A percentile compares a stretch with the other conserved stretches of the same genome.
Conservation (phyloP, 768 basidiomycete genomes). For the Boletus sp. region DNA sequence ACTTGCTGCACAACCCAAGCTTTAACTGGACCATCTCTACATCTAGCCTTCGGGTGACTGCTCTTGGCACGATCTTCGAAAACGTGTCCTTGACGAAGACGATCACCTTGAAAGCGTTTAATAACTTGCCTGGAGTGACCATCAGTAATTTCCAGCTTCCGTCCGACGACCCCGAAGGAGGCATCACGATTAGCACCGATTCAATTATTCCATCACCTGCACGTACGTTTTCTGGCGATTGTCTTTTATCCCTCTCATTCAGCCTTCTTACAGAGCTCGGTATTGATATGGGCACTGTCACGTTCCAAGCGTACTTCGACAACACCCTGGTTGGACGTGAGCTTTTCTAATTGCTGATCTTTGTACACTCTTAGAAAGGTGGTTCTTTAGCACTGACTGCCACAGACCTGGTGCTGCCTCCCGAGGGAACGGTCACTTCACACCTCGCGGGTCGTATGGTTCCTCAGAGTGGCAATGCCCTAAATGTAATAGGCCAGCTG, state of each 20-base stretch:
- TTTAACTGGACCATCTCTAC: slow-evolving; percentile 76
- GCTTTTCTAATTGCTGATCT: slow-evolving; percentile 21
- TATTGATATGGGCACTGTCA: slow-evolving; percentile 63
- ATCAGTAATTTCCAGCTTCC: slow-evolving; percentile 73
- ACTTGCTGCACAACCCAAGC: slow-evolving; percentile 58
- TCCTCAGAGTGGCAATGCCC: slow-evolving; percentile 54
- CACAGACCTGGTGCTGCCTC: slow-evolving; percentile 47
- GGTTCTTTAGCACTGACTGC: slow-evolving; percentile 48
- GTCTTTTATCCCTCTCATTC: slow-evolving; percentile 1
- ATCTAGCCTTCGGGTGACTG: slow-evolving; percentile 56
- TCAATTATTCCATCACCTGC: slow-evolving; percentile 62
- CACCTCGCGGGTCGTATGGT: slow-evolving; percentile 65
- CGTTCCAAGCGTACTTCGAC: slow-evolving; percentile 61
- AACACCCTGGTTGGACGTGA: slow-evolving; percentile 59
- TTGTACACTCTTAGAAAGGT: background rate
- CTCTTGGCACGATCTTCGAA: slow-evolving; percentile 69
- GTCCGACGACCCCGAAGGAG: slow-evolving; percentile 63
- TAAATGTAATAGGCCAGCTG: slow-evolving; percentile 56
- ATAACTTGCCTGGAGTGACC: slow-evolving; percentile 65
- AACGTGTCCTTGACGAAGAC: slow-evolving; percentile 59
- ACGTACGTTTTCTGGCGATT: slow-evolving; percentile 43
- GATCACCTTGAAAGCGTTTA: slow-evolving; percentile 66
- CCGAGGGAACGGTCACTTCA: slow-evolving; percentile 44
- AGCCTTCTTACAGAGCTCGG: slow-evolving; percentile 52
- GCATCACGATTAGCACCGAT: slow-evolving; percentile 69